Percentiles rank a stretch among this genome's conserved stretches.
Evolutionary conservation across 805 yeast genomes (phyloP).

Genomic region (Yamadazyma paraphyllophila): DNA sequence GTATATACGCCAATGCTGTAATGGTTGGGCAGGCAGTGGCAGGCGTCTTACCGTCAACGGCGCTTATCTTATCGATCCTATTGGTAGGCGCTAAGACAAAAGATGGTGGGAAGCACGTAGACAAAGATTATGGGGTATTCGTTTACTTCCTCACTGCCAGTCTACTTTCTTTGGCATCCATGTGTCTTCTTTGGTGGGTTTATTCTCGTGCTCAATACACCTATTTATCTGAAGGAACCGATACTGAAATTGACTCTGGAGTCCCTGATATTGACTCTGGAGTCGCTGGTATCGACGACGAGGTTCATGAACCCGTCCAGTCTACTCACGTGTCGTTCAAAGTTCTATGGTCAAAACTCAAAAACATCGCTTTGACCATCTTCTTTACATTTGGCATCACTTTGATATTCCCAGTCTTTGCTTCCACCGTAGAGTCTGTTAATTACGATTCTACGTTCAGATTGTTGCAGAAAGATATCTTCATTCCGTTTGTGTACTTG

Average conservation of each 20-base stretch:
- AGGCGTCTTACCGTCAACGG: conserved; percentile 85
- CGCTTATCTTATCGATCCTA: conserved; percentile 56
- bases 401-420: conserved; percentile 85
- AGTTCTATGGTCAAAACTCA: conserved; percentile 59
- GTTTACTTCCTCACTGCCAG: conserved; percentile 53
- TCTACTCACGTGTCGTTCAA: conserved; percentile 50
- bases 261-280: conserved; percentile 11
- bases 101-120: conserved; percentile 15
- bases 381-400: conserved; percentile 73
- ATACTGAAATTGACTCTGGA: conserved; percentile 5
- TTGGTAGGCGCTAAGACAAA: conserved; percentile 34
- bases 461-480: conserved; percentile 48
- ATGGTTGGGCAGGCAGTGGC: conserved; percentile 96
- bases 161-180: conserved; percentile 41
- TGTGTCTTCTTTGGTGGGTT: conserved; percentile 37
- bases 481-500: conserved; percentile 73
- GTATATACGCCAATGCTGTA: conserved; percentile 79
- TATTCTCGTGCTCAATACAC: conserved; percentile 17
- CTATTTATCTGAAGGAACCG: conserved; percentile 7
- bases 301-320: conserved; percentile 14
- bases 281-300: conserved; percentile 8
- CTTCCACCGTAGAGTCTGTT: conserved; percentile 60
- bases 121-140: conserved; percentile 40
- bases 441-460: conserved; percentile 27
- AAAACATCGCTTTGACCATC: conserved; percentile 64